Evolutionary conservation across 148 eudicot genomes (phyloP).

Genomic region (Cornus suecica): DNA sequence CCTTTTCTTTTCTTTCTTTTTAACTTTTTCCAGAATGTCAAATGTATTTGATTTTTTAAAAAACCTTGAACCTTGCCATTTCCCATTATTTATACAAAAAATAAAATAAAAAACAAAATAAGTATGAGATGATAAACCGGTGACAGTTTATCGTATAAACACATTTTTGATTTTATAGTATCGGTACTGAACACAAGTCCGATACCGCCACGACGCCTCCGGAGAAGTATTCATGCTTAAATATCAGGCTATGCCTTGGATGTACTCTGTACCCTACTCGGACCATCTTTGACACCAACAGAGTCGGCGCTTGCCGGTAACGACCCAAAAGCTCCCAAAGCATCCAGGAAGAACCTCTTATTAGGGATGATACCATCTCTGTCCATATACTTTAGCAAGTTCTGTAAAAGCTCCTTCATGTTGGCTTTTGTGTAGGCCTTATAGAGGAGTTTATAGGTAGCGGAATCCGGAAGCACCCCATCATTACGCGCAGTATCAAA

Average conservation of each 20-base stretch:
- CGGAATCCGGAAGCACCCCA: constrained; percentile 47
- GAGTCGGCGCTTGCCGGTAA: constrained; percentile 32
- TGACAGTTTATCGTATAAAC: too few relatives aligned
- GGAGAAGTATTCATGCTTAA: too few relatives aligned
- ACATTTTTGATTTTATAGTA: too few relatives aligned
- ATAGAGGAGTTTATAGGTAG: constrained; percentile 88
- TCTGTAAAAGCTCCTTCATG: constrained; percentile 61
- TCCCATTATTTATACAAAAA: too few relatives aligned
- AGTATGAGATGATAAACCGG: too few relatives aligned
- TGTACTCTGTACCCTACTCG: constrained; percentile 9
- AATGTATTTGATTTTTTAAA: too few relatives aligned
- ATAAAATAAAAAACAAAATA: too few relatives aligned
- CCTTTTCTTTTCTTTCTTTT: too few relatives aligned
- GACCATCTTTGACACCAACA: constrained; percentile 15
- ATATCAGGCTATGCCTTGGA: constrained; percentile 10
- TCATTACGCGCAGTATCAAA: constrained; percentile 46
- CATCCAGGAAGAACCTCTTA: constrained; percentile 68
- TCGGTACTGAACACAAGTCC: too few relatives aligned
- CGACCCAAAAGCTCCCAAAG: constrained; percentile 73
- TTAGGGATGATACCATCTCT: constrained; percentile 75
- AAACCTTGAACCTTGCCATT: too few relatives aligned
- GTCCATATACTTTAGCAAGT: constrained; percentile 64
- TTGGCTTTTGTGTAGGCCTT: constrained; percentile 87
- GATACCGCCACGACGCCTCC: too few relatives aligned
- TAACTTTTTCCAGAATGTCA: too few relatives aligned